These are phyloP conservation scores for Coemansia sp. DNA, from an alignment of 192 early-diverging fungal genomes.

Conservation along the genomic window DNA sequence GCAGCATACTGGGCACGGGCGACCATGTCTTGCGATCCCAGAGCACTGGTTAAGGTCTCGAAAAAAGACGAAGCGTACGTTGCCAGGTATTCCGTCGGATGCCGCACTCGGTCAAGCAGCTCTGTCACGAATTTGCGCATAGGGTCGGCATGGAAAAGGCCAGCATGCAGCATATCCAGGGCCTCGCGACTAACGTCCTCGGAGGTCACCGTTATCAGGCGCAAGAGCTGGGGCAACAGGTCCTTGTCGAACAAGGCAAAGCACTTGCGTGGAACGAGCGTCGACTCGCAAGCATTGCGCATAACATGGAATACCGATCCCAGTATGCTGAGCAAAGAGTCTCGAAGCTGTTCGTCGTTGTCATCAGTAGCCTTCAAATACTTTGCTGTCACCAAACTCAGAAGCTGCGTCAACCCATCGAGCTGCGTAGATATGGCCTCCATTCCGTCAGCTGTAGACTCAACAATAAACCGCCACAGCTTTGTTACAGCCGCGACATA, in stretches of 20 bases:
- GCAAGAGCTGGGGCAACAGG: slow-evolving; percentile 25
- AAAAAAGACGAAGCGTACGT: slow-evolving; percentile 25
- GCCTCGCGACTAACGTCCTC: slow-evolving; percentile 1
- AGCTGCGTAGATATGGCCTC: slow-evolving; percentile 29
- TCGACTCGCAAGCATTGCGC: slow-evolving; percentile 38
- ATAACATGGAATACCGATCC: slow-evolving; percentile 17
- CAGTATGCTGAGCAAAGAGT: slow-evolving; percentile 15
- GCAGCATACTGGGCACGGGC: slow-evolving; percentile 18
- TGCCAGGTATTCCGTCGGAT: slow-evolving; percentile 13
- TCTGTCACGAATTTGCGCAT: slow-evolving; percentile 24
- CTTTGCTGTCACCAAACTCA: slow-evolving; percentile 4
- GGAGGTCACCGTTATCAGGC: slow-evolving; percentile 5
- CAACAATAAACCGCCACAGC: slow-evolving; percentile 36
- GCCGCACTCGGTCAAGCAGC: slow-evolving; percentile 10
- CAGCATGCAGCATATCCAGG: slow-evolving; percentile 40
- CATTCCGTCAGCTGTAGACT: slow-evolving; percentile 25
- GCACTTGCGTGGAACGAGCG: slow-evolving; percentile 34
- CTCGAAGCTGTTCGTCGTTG: slow-evolving; percentile 1
- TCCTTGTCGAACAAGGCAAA: slow-evolving; percentile 32
- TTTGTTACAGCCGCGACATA: slow-evolving; percentile 20
- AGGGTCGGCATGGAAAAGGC: slow-evolving; percentile 36
- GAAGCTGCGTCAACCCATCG: slow-evolving; percentile 35
- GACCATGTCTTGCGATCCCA: slow-evolving; percentile 10
- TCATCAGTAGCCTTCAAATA: slow-evolving; percentile 8
- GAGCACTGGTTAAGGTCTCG: slow-evolving; percentile 2